These are phyloP conservation scores for Saccharomyces hybrid DNA, from an alignment of 1,139 yeast species.

Conservation along the genomic window DNA sequence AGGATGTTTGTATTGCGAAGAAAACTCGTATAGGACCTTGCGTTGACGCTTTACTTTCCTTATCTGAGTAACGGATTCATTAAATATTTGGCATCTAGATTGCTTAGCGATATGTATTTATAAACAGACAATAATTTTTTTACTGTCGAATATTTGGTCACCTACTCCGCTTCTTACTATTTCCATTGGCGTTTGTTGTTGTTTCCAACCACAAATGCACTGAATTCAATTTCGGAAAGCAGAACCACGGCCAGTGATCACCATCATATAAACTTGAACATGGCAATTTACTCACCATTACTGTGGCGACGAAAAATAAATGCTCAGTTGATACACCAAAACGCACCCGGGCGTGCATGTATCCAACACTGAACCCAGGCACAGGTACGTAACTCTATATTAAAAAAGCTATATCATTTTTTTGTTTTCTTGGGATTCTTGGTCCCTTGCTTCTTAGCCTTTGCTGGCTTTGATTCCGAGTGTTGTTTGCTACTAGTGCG, in stretches of 20 bases:
- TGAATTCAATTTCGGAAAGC: too few relatives aligned
- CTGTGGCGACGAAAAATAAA: too few relatives aligned
- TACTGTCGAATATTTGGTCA: too few relatives aligned
- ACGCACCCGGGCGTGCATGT: not conserved
- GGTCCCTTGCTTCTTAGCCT: not conserved
- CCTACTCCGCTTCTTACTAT: too few relatives aligned
- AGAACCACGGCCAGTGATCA: too few relatives aligned
- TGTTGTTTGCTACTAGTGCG: slow-evolving; percentile 1
- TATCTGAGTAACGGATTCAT: slow-evolving; percentile 16
- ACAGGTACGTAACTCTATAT: not conserved
- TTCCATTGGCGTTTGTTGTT: too few relatives aligned
- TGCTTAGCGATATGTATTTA: not conserved
- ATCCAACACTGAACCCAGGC: not conserved
- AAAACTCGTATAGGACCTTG: slow-evolving; percentile 65
- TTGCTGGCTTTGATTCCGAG: slow-evolving; percentile 1
- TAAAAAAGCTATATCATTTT: not conserved
- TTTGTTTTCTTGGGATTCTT: not conserved
- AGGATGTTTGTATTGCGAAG: slow-evolving; percentile 62
- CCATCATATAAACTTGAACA: too few relatives aligned
- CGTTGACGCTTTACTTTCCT: slow-evolving; percentile 52
- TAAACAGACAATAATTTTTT: not conserved
- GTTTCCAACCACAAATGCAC: too few relatives aligned
- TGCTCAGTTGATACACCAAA: too few relatives aligned
- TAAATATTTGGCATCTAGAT: slow-evolving; percentile 8
- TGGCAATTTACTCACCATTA: too few relatives aligned